A percentile compares a stretch with the other conserved stretches of the same genome.
Evolutionary conservation across 2,329 filamentous ascomycete species (phyloP).

Genomic region (Colletotrichum scovillei): DNA sequence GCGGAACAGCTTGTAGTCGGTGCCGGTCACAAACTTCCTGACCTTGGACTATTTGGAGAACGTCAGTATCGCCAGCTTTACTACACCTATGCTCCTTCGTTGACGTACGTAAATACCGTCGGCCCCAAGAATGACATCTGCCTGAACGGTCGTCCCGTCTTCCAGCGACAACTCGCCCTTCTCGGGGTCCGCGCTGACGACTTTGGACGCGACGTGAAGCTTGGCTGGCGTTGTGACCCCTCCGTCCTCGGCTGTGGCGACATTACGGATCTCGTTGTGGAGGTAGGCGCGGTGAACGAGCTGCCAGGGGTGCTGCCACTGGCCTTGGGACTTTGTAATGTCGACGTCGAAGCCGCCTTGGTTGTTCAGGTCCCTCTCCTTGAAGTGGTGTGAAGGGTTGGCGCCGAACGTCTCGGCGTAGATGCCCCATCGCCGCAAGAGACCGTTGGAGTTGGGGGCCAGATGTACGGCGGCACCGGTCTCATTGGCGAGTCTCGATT

Average conservation of each 20-base stretch:
- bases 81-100: constrained; percentile 39
- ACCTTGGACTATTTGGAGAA: constrained; percentile 36
- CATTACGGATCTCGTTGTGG: constrained; percentile 59
- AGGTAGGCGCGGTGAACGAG: constrained; percentile 63
- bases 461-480: constrained; percentile 72
- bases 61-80: neutral
- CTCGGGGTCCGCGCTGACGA: constrained; percentile 54
- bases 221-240: constrained; percentile 47
- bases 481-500: constrained; percentile 66
- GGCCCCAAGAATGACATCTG: constrained; percentile 64
- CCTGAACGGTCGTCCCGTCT: constrained; percentile 53
- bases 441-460: constrained; percentile 69
- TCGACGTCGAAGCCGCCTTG: constrained; percentile 48
- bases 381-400: constrained; percentile 39
- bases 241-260: constrained; percentile 51
- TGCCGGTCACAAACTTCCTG: constrained; percentile 39
- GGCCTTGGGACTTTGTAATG: constrained; percentile 46
- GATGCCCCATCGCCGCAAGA: constrained; percentile 58
- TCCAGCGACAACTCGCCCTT: constrained; percentile 56
- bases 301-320: constrained; percentile 60
- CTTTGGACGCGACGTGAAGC: constrained; percentile 53
- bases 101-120: constrained; percentile 62
- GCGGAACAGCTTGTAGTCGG: constrained; percentile 47
- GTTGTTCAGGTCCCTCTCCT: constrained; percentile 52
- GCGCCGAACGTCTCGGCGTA: constrained; percentile 51